Conservation (phyloP, 176 grass and related monocot species). For the Tillandsia fasciculata region DNA sequence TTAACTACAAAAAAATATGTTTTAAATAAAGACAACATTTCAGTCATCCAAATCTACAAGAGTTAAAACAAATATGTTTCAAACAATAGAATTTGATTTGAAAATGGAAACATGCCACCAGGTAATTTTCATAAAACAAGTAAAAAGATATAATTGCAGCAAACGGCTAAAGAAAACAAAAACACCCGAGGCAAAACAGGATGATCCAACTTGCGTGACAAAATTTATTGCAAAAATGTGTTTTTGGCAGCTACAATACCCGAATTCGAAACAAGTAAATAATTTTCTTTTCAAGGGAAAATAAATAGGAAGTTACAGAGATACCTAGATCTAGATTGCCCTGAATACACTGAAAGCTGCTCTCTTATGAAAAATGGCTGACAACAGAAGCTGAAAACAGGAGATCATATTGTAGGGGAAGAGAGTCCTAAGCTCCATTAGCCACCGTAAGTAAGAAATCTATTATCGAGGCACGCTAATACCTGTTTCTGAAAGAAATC, state of each 20-base stretch:
- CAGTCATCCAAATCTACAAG: too few relatives aligned
- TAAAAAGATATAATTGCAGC: too few relatives aligned
- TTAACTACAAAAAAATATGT: too few relatives aligned
- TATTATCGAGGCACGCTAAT: constrained; percentile 72
- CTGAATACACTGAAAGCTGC: background rate
- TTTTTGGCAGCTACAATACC: background rate
- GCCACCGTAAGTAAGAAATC: background rate
- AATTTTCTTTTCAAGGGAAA: constrained; percentile 7
- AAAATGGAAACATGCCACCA: too few relatives aligned
- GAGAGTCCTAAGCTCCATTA: constrained; percentile 14
- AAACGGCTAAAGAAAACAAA: background rate
- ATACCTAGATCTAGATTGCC: background rate
- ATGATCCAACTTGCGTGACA: constrained; percentile 2
- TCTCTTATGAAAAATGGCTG: background rate
- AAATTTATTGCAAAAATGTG: constrained; percentile 8
- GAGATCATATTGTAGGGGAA: constrained; percentile 2
- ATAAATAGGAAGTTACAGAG: background rate
- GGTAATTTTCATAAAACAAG: too few relatives aligned
- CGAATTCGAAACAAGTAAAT: background rate
- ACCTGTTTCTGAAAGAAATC: constrained; percentile 59
- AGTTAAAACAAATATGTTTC: too few relatives aligned
- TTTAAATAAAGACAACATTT: too few relatives aligned
- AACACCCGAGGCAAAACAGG: background rate
- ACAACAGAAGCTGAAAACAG: background rate
- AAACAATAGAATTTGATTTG: too few relatives aligned